Conservation (phyloP, 169 alveolate species). For the Ichthyophthirius multifiliis region DNA sequence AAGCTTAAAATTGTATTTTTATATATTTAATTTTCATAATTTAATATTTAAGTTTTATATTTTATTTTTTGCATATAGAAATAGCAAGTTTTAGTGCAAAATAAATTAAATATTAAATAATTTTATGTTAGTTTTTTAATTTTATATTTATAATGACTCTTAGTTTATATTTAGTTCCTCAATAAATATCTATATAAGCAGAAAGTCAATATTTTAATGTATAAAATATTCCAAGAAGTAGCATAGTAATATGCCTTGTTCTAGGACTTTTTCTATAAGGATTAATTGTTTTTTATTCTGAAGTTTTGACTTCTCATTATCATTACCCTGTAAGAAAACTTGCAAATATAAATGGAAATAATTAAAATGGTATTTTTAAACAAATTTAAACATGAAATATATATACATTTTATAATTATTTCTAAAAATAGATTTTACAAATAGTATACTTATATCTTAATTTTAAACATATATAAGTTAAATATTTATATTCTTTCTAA, state of each 20-base stretch:
- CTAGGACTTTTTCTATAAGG: neutral
- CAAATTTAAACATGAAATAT: neutral
- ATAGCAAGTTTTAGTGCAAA: too few relatives aligned
- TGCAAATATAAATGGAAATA: neutral
- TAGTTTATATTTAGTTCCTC: neutral
- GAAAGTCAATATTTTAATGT: neutral
- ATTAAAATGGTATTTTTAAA: too few relatives aligned
- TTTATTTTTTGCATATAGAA: too few relatives aligned
- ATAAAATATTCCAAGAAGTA: too few relatives aligned
- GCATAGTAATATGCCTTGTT: neutral
- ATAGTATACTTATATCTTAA: neutral
- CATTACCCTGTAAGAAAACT: neutral
- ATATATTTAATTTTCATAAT: too few relatives aligned
- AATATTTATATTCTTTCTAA: neutral
- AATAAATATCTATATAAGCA: neutral
- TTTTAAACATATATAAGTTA: neutral
- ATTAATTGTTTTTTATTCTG: neutral
- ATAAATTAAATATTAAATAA: neutral
- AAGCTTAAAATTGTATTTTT: neutral
- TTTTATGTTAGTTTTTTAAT: neutral
- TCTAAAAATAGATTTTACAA: too few relatives aligned
- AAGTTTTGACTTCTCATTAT: neutral
- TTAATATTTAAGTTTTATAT: too few relatives aligned
- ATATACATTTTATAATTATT: too few relatives aligned
- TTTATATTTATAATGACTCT: neutral